These are phyloP conservation scores for Trichoderma sp. DNA, from an alignment of 2,329 filamentous ascomycete species.

Conservation along the genomic window DNA sequence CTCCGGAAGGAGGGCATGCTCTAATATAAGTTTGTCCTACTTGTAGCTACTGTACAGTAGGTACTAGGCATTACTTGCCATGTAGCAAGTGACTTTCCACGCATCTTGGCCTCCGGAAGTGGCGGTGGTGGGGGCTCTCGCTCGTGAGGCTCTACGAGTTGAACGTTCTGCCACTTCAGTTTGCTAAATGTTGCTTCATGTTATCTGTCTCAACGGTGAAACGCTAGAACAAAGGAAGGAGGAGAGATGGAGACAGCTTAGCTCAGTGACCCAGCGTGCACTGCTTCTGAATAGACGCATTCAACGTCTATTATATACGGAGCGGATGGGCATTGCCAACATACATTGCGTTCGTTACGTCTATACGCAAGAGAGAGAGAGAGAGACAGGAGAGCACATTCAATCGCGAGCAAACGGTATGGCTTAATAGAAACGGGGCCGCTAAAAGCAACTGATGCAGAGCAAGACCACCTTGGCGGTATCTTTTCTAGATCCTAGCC, in stretches of 20 bases:
- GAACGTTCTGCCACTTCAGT: not conserved
- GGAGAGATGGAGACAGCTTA: not conserved
- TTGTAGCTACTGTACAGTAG: not conserved
- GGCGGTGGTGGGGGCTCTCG: not conserved
- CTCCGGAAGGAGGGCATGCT: not conserved
- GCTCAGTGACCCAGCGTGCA: not conserved
- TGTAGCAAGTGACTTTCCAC: not conserved
- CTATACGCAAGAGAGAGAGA: not conserved
- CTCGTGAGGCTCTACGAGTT: not conserved
- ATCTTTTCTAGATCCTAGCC: slow-evolving; percentile 18
- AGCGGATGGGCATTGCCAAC: not conserved
- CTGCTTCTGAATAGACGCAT: not conserved
- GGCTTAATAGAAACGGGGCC: slow-evolving; percentile 12
- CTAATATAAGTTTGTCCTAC: not conserved
- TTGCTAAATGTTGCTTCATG: not conserved
- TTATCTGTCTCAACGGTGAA: not conserved
- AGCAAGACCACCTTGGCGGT: slow-evolving; percentile 6
- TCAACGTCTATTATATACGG: not conserved
- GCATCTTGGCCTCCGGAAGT: not conserved
- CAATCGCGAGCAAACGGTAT: slow-evolving; percentile 2
- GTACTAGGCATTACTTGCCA: not conserved
- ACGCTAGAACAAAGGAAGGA: not conserved
- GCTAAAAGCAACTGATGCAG: slow-evolving; percentile 18
- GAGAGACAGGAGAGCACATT: too few relatives aligned
- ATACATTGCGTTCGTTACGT: not conserved